Evolutionary conservation across 768 basidiomycete genomes (phyloP), one percentile per base, ranked within the genome.

Genomic region (Mycena alexandri): DNA sequence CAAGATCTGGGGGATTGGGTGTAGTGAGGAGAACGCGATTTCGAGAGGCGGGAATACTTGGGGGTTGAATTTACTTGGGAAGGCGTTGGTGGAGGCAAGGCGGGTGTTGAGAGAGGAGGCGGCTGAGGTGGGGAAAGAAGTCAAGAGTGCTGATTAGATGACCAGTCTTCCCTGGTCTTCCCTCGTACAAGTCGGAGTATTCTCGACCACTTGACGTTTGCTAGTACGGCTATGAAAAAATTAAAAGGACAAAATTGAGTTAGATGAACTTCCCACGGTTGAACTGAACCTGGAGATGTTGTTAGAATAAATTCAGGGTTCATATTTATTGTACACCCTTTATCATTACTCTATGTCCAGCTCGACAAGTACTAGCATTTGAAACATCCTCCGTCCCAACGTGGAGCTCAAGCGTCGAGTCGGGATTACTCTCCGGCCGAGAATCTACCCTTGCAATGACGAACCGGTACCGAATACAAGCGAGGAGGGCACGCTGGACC

Each of bases 1-100:
- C 73, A 74, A 82, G 65, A 86, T 90, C n/a, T 91, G 89, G 88
- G 89, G 88, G 0, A 84, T 90, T 61, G 88, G 88, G 24, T 86
- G 80, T 70, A 83, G 82, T 2, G 84, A 81, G 76, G 80, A 81
- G 73, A 83, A 83, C 61, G 88, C 89, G 46, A 59, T 83, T 63
- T 71, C 71, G 42, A 77, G 72, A 53, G 75, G 74, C 67, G 43
- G n/a, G 9, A 74, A 76, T n/a, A 66, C 79, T 25, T 90, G 88
- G 89, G 89, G 89, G 7, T 59, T 83, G 71, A 90, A 90, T 79
- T 68, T 89, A 75, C 78, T 87, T 14, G 89, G 87, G 14, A 79
- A 80, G 63, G 83, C 84, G 51, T 73, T 88, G 71, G 79, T 80
- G 70, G 76, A 82, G 59, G 81, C 82, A 13, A 75, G 85, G 61